A percentile compares a stretch with the other conserved stretches of the same genome.
These are phyloP conservation scores for Colletotrichum tabaci DNA, from an alignment of 2,329 filamentous ascomycete genomes.

Conservation along the genomic window DNA sequence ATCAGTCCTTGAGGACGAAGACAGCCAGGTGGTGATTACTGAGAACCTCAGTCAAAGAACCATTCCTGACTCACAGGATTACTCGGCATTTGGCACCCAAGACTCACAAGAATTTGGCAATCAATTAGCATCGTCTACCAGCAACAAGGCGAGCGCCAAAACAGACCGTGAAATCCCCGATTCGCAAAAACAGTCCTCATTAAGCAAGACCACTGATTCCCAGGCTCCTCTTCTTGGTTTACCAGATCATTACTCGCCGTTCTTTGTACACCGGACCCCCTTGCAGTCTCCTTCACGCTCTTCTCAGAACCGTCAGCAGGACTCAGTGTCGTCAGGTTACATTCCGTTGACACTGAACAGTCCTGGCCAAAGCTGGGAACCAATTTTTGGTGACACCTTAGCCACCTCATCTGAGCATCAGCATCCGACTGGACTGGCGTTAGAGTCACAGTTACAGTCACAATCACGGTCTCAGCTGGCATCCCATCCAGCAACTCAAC, in stretches of 20 bases:
- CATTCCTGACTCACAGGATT: constrained; percentile 62
- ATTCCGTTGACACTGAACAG: constrained; percentile 19
- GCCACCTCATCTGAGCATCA: constrained; percentile 4
- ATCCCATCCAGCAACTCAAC: constrained; percentile 19
- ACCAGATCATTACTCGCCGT: constrained; percentile 1
- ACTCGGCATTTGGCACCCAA: constrained; percentile 22
- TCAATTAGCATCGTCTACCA: not conserved
- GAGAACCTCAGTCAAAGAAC: constrained; percentile 54
- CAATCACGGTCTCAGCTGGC: not conserved
- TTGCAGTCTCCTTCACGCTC: not conserved
- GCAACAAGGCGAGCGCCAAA: not conserved
- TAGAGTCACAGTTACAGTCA: too few relatives aligned
- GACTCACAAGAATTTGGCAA: constrained; percentile 2
- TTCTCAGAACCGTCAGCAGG: constrained; percentile 7
- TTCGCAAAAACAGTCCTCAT: constrained; percentile 38
- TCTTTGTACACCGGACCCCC: constrained; percentile 17
- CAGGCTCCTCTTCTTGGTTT: constrained; percentile 11
- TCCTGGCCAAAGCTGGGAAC: not conserved
- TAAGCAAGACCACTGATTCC: constrained; percentile 28
- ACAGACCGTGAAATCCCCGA: constrained; percentile 32
- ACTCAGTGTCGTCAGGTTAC: not conserved
- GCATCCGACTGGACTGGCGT: not conserved
- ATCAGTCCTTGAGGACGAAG: constrained; percentile 54
- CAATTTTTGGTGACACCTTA: not conserved
- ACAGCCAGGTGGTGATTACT: constrained; percentile 50